These are phyloP conservation scores for Clonostachys byssicola DNA, from an alignment of 2,329 filamentous ascomycete genomes.

Conservation along the genomic window DNA sequence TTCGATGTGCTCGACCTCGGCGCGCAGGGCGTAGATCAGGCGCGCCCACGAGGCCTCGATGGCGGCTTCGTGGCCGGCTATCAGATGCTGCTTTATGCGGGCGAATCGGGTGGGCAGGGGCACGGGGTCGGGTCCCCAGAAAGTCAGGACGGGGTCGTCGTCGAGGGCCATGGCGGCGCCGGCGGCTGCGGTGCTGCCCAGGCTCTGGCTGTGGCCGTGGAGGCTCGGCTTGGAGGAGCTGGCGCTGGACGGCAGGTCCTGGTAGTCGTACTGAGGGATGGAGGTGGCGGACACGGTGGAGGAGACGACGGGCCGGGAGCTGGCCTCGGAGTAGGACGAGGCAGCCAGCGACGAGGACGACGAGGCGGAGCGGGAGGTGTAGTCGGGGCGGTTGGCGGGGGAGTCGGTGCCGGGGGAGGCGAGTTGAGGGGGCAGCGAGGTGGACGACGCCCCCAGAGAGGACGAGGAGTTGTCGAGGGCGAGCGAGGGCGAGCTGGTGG, in stretches of 20 bases:
- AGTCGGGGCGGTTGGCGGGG: background rate
- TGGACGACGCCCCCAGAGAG: background rate
- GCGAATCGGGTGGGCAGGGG: slow-evolving; percentile 56
- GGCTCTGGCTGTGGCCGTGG: background rate
- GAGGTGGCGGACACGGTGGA: background rate
- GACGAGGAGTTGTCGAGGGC: background rate
- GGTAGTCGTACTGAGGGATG: background rate
- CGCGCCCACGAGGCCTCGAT: slow-evolving; percentile 52
- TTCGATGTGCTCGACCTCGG: slow-evolving; percentile 48
- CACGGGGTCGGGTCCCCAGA: slow-evolving; percentile 52
- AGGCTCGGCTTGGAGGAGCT: background rate
- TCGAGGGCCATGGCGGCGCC: slow-evolving; percentile 8
- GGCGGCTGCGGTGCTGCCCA: background rate
- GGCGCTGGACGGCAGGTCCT: background rate
- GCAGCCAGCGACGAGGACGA: slow-evolving; percentile 3
- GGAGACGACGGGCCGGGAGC: background rate
- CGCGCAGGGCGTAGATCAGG: slow-evolving; percentile 43
- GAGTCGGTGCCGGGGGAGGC: background rate
- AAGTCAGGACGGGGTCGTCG: slow-evolving; percentile 48
- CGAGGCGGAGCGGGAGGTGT: slow-evolving; percentile 1
- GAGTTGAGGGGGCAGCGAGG: background rate
- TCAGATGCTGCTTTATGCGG: slow-evolving; percentile 49
- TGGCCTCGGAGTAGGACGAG: slow-evolving; percentile 7
- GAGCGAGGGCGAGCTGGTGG: background rate
- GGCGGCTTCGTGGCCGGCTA: slow-evolving; percentile 48